A percentile compares a stretch with the other conserved stretches of the same genome.
Conservation (phyloP, 1,284 basidiomycete species). For the Coniferiporia sulphurascens region DNA sequence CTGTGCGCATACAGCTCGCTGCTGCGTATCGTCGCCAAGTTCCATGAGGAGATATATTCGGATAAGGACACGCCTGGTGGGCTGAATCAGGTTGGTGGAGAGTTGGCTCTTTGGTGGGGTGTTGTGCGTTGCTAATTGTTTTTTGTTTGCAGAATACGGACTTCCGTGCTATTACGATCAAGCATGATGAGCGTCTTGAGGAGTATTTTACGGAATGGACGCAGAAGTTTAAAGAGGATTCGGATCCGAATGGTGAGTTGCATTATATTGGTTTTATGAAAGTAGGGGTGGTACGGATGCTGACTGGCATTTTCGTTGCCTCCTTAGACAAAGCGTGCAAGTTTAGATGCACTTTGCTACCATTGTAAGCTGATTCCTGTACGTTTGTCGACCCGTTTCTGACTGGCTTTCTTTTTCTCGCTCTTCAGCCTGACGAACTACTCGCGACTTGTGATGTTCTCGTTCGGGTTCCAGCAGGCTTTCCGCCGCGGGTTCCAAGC, state of each 20-base stretch:
- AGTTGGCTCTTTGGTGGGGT: slow-evolving; percentile 3
- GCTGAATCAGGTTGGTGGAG: slow-evolving; percentile 55
- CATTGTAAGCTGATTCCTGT: slow-evolving; percentile 53
- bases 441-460: slow-evolving; percentile 80
- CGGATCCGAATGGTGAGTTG: slow-evolving; percentile 45
- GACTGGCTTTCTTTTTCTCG: too few species aligned
- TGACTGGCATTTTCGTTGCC: not conserved
- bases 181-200: slow-evolving; percentile 54
- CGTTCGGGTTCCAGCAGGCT: slow-evolving; percentile 80
- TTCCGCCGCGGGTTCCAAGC: slow-evolving; percentile 63
- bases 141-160: slow-evolving; percentile 58
- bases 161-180: slow-evolving; percentile 57
- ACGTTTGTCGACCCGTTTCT: slow-evolving; percentile 13
- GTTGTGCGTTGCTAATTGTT: too few species aligned
- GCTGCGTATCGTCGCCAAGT: slow-evolving; percentile 63
- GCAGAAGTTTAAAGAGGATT: slow-evolving; percentile 48
- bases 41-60: slow-evolving; percentile 75
- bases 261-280: too few species aligned
- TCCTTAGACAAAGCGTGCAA: slow-evolving; percentile 49
- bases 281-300: not conserved
- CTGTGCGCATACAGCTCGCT: slow-evolving; percentile 68
- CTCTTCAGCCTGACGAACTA: slow-evolving; percentile 60
- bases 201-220: slow-evolving; percentile 63
- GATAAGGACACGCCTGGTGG: slow-evolving; percentile 64
- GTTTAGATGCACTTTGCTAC: slow-evolving; percentile 66